Percentiles rank a stretch among this genome's conserved stretches.
phyloP scores from a whole-genome alignment of 2,329 filamentous ascomycete species.

The Cercospora brassicicola region DNA sequence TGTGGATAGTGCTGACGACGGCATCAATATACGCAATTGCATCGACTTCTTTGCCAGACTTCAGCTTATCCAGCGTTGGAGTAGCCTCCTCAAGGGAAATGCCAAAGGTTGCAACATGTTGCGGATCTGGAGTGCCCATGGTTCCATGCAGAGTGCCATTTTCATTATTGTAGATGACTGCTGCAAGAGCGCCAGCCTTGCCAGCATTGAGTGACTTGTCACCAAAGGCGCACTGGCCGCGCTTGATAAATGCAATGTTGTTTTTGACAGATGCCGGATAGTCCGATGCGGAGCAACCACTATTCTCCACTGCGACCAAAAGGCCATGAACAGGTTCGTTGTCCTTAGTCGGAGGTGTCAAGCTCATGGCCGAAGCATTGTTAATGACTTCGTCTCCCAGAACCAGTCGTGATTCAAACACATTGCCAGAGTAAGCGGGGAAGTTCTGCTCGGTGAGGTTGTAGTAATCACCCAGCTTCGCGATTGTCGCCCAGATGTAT shows the following conservation, averaged over 20 bases:
- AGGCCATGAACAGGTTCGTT: conserved; percentile 33
- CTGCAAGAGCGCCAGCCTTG: conserved; percentile 67
- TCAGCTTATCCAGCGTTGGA: conserved; percentile 23
- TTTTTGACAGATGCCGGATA: conserved; percentile 61
- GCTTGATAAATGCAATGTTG: conserved; percentile 68
- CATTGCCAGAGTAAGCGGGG: conserved; percentile 32
- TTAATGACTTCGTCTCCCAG: conserved; percentile 60
- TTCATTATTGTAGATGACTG: conserved; percentile 75
- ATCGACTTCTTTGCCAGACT: conserved; percentile 20
- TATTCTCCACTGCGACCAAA: conserved; percentile 57
- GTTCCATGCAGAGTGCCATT: conserved; percentile 52
- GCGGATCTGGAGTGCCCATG: conserved; percentile 64
- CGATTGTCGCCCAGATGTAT: conserved; percentile 34
- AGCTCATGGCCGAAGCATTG: conserved; percentile 59
- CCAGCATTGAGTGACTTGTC: conserved; percentile 69
- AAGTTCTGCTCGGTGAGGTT: conserved; percentile 53
- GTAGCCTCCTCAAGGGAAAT: conserved; percentile 47
- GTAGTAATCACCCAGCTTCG: conserved; percentile 62
- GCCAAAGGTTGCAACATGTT: conserved; percentile 68
- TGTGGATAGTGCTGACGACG: conserved; percentile 25
- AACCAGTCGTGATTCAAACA: conserved; percentile 43
- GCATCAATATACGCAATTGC: conserved; percentile 29
- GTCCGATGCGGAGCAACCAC: conserved; percentile 65
- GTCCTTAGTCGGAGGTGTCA: conserved; percentile 29
- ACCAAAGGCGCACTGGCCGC: conserved; percentile 71